Base-by-base conservation (phyloP, 768 basidiomycete species). In the Cystobasidium tubakii region DNA sequence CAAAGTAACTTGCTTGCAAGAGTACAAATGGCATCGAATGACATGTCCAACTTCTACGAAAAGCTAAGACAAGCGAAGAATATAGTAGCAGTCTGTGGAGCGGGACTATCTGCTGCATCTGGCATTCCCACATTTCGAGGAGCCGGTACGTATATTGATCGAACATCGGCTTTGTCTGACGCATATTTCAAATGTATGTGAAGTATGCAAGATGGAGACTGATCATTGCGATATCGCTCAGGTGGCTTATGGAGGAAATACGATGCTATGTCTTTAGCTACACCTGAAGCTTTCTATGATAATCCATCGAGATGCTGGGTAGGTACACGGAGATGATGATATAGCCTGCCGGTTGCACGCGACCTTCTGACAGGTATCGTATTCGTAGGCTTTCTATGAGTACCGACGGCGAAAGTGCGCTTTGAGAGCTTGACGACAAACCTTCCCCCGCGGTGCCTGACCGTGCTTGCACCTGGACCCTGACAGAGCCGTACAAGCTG, bases 371-470 rank as follows among this genome's bases (percentile, higher is more conserved):
- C 29, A 39, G 63, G 17, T 65, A n/a, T n/a, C n/a, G n/a, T n/a
- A n/a, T n/a, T n/a, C n/a, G 25, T 23, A 62, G 60, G 36, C 88
- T 76, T 88, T 88, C 77, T 88, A 87, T 42, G 87, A 88, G 75
- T 85, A 86, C 72, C 82, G 87, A n/a, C 81, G 87, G 67, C 83
- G 84, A 80, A 82, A 57, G 77, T 82, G 19, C 46, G 69, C 57
- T 19, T 12, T n/a, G 21, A 19, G 10, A 81, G n/a, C 44, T 34
- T 43, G 66, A 31, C 23, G 25, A 21, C 42, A n/a, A 60, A 44
- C 3, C 33, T 23, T 66, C 46, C 39, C 31, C 15, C 63, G 36
- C 39, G 62, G 62, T 43, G 36, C 25, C 72, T 72, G n/a, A 66
- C 57, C 42, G 17, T 42, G 42, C 7, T 42, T 42, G 42, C 42